These are phyloP conservation scores for Phytophthora litchii DNA, from an alignment of 352 stramenopile genomes.

Conservation along the genomic window DNA sequence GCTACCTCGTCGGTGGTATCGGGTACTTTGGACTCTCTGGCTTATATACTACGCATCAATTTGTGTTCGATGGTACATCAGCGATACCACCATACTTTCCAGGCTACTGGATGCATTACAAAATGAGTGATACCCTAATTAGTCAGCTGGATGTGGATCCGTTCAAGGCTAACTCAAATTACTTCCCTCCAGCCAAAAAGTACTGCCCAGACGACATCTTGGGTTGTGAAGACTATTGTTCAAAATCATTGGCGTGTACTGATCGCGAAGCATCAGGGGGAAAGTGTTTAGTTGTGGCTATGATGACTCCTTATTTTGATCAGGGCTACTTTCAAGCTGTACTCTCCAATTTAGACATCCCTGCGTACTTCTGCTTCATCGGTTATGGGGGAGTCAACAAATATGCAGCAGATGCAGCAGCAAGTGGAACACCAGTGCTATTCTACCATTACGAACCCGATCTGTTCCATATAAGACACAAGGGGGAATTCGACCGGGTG, in stretches of 20 bases:
- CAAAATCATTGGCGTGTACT: constrained; percentile 50
- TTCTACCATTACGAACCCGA: constrained; percentile 70
- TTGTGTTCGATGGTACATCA: constrained; percentile 27
- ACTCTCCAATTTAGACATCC: constrained; percentile 52
- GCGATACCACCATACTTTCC: constrained; percentile 34
- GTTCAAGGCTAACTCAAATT: constrained; percentile 36
- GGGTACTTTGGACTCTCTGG: constrained; percentile 52
- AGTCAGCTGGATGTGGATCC: constrained; percentile 21
- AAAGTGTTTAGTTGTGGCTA: constrained; percentile 49
- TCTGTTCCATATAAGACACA: constrained; percentile 45
- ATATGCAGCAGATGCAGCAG: constrained; percentile 41
- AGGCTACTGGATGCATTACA: constrained; percentile 65
- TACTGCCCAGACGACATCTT: constrained; percentile 41
- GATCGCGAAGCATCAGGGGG: constrained; percentile 30
- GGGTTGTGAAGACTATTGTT: constrained; percentile 56
- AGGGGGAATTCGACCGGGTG: constrained; percentile 48
- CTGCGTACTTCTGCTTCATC: constrained; percentile 72
- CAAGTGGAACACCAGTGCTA: constrained; percentile 30
- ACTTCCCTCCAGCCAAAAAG: constrained; percentile 34
- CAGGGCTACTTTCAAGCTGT: constrained; percentile 51
- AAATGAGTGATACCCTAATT: constrained; percentile 43
- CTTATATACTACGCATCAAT: constrained; percentile 52
- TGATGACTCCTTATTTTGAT: constrained; percentile 57
- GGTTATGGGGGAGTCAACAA: constrained; percentile 42
- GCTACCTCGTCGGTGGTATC: constrained; percentile 36